Percentiles rank a stretch among this genome's conserved stretches.
Evolutionary conservation across 768 basidiomycete species (phyloP).

Genomic region (Mycena olivaceomarginata): DNA sequence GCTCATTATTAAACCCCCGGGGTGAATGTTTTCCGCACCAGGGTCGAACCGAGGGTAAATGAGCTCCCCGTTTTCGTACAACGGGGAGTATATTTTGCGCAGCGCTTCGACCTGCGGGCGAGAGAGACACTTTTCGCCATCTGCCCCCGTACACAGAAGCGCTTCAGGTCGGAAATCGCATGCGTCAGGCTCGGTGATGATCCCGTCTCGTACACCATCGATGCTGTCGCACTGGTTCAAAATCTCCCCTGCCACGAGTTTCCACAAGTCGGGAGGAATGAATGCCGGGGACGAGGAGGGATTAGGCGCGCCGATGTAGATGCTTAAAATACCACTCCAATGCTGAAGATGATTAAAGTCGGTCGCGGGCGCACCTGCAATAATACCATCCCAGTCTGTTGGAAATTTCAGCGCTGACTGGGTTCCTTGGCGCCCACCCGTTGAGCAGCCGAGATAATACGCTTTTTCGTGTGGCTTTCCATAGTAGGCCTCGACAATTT

Average conservation of each 20-base stretch:
- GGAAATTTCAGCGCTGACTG: slow-evolving; percentile 47
- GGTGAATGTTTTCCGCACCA: slow-evolving; percentile 25
- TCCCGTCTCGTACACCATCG: slow-evolving; percentile 41
- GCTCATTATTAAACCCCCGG: neutral
- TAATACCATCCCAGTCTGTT: slow-evolving; percentile 51
- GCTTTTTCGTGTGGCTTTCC: slow-evolving; percentile 41
- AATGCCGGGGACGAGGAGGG: slow-evolving; percentile 23
- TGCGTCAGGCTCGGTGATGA: slow-evolving; percentile 41
- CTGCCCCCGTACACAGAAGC: slow-evolving; percentile 36
- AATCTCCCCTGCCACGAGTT: slow-evolving; percentile 35
- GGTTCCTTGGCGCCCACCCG: slow-evolving; percentile 51
- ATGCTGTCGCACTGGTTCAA: slow-evolving; percentile 38
- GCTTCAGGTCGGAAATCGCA: slow-evolving; percentile 44
- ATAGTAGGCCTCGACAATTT: slow-evolving; percentile 48
- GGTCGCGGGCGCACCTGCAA: slow-evolving; percentile 50
- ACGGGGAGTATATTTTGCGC: slow-evolving; percentile 45
- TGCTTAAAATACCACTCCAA: slow-evolving; percentile 12
- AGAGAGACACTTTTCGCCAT: slow-evolving; percentile 40
- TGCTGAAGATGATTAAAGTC: slow-evolving; percentile 30
- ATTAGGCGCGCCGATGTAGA: slow-evolving; percentile 30
- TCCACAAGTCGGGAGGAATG: slow-evolving; percentile 45
- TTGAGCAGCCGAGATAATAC: slow-evolving; percentile 51
- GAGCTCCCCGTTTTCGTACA: slow-evolving; percentile 42
- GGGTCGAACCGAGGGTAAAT: slow-evolving; percentile 45
- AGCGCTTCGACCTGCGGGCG: slow-evolving; percentile 47